A percentile compares a stretch with the other conserved stretches of the same genome.
Conservation (phyloP, 371 early-diverging fungal species). For the Syncephalastrum sp. region DNA sequence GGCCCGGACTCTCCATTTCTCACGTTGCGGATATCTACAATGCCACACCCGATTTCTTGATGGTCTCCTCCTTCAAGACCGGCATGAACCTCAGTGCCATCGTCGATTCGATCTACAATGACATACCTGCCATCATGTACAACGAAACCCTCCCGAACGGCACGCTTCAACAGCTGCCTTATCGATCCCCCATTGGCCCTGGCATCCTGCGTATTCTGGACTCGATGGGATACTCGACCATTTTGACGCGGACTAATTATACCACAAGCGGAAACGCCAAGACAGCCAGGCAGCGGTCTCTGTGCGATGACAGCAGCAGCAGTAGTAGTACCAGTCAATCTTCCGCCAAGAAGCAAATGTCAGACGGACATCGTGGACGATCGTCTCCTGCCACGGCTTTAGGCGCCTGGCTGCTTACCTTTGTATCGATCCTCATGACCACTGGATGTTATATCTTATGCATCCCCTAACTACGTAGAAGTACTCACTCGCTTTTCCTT, state of each 20-base stretch:
- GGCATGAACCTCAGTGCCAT: conserved; percentile 32
- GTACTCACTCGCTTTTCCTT: neutral
- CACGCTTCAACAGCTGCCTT: conserved; percentile 13
- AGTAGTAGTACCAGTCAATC: too few species aligned
- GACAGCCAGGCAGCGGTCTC: conserved; percentile 23
- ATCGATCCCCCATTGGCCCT: conserved; percentile 45
- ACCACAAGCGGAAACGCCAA: conserved; percentile 33
- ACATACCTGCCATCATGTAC: conserved; percentile 29
- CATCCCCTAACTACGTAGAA: too few species aligned
- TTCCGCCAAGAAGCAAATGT: too few species aligned
- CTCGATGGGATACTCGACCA: conserved; percentile 45
- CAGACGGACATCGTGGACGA: too few species aligned
- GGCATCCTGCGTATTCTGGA: conserved; percentile 45
- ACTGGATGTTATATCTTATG: too few species aligned
- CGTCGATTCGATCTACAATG: conserved; percentile 21
- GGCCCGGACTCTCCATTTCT: conserved; percentile 42
- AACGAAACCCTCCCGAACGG: conserved; percentile 17
- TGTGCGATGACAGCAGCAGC: conserved; percentile 33
- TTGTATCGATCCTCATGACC: too few species aligned
- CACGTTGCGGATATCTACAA: conserved; percentile 37
- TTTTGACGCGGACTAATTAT: conserved; percentile 38
- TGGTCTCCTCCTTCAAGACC: conserved; percentile 26
- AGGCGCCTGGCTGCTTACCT: too few species aligned
- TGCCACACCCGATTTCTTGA: conserved; percentile 40
- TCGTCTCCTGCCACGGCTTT: too few species aligned